Evolutionary conservation across 2,329 filamentous ascomycete genomes (phyloP), one percentile per base, ranked within the genome.

Genomic region (Microcyclosporella mali): DNA sequence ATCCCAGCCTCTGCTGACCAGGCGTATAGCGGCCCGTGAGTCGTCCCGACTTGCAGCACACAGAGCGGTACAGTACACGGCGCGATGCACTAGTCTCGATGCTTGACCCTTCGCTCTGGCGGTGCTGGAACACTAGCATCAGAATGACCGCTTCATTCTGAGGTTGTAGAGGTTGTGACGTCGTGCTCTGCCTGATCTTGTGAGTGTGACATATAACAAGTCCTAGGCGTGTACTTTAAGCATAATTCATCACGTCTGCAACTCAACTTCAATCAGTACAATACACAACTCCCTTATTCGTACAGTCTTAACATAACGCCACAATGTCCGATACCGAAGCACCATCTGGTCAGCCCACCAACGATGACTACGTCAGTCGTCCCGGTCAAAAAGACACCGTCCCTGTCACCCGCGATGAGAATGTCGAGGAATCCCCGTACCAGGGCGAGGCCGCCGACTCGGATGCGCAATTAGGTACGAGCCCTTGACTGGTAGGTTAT

Each of bases 281-380:
- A n/a, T n/a, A n/a, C n/a, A n/a, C n/a, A n/a, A n/a, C n/a, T n/a
- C n/a, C n/a, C n/a, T n/a, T n/a, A n/a, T n/a, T n/a, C n/a, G n/a
- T n/a, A n/a, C n/a, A n/a, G n/a, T n/a, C n/a, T n/a, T n/a, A n/a
- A n/a, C n/a, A n/a, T n/a, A n/a, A n/a, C n/a, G n/a, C n/a, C n/a
- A n/a, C 15, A 18, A 55, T 55, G 50, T 52, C 49, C 33, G 37
- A 38, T 28, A 35, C 41, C 42, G 45, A 52, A 36, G 39, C 38
- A 9, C 64, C 68, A 6, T 31, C 56, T 19, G 65, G 64, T 43
- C 56, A 61, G 38, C 46, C 56, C 31, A 50, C 48, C 27, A 68
- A 73, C 52, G 68, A 73, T 51, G 66, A 69, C 51, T 75, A 75
- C 56, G 53, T 54, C 37, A 65, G 59, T 46, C 71, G 72, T 34